Conservation (phyloP, 805 yeast genomes). For the Candida alai region DNA sequence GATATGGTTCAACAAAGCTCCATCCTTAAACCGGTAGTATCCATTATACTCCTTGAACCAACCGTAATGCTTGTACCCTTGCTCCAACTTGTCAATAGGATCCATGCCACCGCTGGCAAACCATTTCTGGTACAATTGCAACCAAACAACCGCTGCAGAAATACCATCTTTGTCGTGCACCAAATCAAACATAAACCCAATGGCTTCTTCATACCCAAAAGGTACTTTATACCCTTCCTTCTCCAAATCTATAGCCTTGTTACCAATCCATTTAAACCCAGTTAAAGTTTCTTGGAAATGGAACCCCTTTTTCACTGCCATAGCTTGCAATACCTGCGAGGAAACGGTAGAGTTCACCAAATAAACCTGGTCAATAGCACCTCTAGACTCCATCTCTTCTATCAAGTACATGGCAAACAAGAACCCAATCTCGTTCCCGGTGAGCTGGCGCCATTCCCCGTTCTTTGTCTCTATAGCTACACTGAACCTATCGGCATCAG, state of each 20-base stretch:
- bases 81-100: conserved; percentile 49
- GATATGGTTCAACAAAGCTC: conserved; percentile 46
- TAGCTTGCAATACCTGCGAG: conserved; percentile 68
- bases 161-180: conserved; percentile 94
- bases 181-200: conserved; percentile 85
- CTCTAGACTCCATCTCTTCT: conserved; percentile 24
- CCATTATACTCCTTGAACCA: conserved; percentile 84
- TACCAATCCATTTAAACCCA: conserved; percentile 98
- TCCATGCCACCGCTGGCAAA: conserved; percentile 25
- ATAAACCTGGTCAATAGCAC: conserved; percentile 37
- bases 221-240: conserved; percentile 65
- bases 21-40: conserved; percentile 65
- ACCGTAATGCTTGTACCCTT: conserved; percentile 66
- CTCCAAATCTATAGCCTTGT: conserved; percentile 73
- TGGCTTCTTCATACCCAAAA: conserved; percentile 93
- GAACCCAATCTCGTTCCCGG: conserved; percentile 89
- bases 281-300: conserved; percentile 79
- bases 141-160: conserved; percentile 69
- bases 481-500: conserved; percentile 94
- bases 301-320: conserved; percentile 63
- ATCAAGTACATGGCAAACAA: conserved; percentile 69
- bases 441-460: conserved; percentile 68
- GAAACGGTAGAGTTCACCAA: conserved; percentile 89
- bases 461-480: conserved; percentile 54
- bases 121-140: conserved; percentile 65